These are phyloP conservation scores for Mycena chlorophos DNA, from an alignment of 768 basidiomycete genomes.

Conservation along the genomic window DNA sequence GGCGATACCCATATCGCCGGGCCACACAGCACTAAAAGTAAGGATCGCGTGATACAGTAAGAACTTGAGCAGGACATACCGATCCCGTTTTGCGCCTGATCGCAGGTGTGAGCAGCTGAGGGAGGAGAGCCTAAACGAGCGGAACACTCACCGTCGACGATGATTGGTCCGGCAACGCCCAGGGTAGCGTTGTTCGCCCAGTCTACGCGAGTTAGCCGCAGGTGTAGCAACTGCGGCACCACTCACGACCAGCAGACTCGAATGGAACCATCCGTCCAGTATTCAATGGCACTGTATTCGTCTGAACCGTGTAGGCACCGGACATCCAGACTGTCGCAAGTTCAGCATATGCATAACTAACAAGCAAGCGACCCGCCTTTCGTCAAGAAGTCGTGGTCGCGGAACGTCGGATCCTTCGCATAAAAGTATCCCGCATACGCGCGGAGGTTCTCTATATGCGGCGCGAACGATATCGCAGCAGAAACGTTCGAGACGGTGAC, in stretches of 20 bases:
- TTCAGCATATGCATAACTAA: neutral
- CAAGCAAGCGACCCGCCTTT: conserved; percentile 33
- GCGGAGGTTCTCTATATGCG: conserved; percentile 48
- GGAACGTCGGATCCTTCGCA: conserved; percentile 43
- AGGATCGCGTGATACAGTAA: neutral
- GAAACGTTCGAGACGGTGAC: conserved; percentile 50
- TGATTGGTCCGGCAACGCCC: conserved; percentile 58
- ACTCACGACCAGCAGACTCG: conserved; percentile 43
- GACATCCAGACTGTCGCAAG: conserved; percentile 53
- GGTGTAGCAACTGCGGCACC: neutral
- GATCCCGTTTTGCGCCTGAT: conserved; percentile 54
- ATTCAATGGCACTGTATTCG: conserved; percentile 51
- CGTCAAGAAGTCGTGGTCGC: conserved; percentile 50
- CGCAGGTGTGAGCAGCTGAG: neutral
- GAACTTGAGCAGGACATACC: conserved; percentile 31
- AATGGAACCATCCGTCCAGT: conserved; percentile 53
- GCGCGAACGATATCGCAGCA: conserved; percentile 54
- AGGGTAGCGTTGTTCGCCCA: conserved; percentile 58
- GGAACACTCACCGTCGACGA: conserved; percentile 47
- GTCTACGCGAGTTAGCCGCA: conserved; percentile 29
- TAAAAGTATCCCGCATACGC: conserved; percentile 57
- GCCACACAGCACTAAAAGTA: conserved; percentile 54
- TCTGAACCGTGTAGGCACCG: conserved; percentile 63
- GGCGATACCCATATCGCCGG: conserved; percentile 64
- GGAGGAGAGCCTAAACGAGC: too few relatives aligned